Base-by-base conservation (phyloP, 176 grass and related monocot genomes). In the Ensete ventricosum region DNA sequence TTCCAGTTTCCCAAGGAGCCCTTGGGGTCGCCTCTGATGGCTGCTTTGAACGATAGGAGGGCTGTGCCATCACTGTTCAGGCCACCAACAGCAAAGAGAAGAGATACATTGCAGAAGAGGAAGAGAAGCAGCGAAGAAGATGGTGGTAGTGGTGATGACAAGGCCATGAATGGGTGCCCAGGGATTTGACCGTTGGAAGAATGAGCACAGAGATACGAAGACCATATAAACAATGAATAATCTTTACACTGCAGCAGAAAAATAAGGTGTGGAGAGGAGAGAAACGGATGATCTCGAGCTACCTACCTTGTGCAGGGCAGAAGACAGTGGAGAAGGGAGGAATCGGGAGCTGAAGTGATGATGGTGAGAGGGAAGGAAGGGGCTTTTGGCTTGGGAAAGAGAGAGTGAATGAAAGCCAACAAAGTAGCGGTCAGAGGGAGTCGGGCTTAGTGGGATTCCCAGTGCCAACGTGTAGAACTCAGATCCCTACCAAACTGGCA, bases 51-150 rank as follows among this genome's bases (percentile, higher is more conserved):
- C n/a, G 60, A 64, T 17, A 77, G 75, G 58, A 77, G 59, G 48
- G 60, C 75, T 1, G 20, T 52, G 74, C 74, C 55, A 25, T 76
- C 74, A 12, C 52, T 73, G 71, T 73, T 73, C 17, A 55, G 52
- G 71, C 71, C 53, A 52, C 1, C 51, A 9, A 73, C 52, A 6
- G 21, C 1, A 23, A 73, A 20, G 71, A 55, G 71, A 73, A 73
- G 71, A 25, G 71, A 73, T 9, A 21, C 7, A 4, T 22, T 53
- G 71, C 50, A 76, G 57, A 43, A 26, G 54, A 62, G 73, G 54
- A 62, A 16, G 74, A 64, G 48, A 11, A 64, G 5, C 17, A 76
- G 13, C 14, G 52, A 21, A 19, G n/a, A 19, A 7, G 19, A 59
- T 1, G 8, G 27, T 9, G 55, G 14, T 11, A 27, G 54, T 25